phyloP scores from a whole-genome alignment of 2,329 filamentous ascomycete genomes.

The Daldinia sp. region DNA sequence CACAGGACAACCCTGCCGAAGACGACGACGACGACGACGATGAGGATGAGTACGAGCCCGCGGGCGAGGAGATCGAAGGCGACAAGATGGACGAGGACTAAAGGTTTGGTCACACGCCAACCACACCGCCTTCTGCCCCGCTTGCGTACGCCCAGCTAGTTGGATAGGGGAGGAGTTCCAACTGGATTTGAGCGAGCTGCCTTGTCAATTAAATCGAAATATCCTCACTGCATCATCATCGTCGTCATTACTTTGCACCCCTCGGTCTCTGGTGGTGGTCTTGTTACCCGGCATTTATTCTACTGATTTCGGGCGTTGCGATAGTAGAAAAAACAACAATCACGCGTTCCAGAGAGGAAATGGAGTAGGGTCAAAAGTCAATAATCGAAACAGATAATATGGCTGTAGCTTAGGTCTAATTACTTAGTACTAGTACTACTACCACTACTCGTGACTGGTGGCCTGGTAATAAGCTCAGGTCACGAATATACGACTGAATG shows the following conservation, averaged over 20 bases:
- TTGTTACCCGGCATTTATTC: slow-evolving; percentile 16
- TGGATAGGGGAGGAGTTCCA: slow-evolving; percentile 29
- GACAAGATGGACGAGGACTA: slow-evolving; percentile 76
- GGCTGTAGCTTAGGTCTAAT: slow-evolving; percentile 25
- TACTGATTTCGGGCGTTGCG: slow-evolving; percentile 19
- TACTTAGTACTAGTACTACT: too few relatives aligned
- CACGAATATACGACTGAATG: slow-evolving; percentile 31
- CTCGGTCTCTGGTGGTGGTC: slow-evolving; percentile 17
- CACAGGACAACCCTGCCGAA: slow-evolving; percentile 78
- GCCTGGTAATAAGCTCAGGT: slow-evolving; percentile 7
- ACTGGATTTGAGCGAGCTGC: slow-evolving; percentile 18
- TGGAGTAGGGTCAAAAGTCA: slow-evolving; percentile 1
- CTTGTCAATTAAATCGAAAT: slow-evolving; percentile 12
- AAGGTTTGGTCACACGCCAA: not conserved
- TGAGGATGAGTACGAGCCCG: slow-evolving; percentile 74
- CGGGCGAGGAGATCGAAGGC: slow-evolving; percentile 67
- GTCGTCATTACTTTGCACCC: not conserved
- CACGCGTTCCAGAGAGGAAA: slow-evolving; percentile 23
- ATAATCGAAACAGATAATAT: slow-evolving; percentile 14
- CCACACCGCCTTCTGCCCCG: not conserved
- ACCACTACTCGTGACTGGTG: slow-evolving; percentile 15
- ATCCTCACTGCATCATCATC: slow-evolving; percentile 12
- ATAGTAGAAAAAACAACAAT: slow-evolving; percentile 10
- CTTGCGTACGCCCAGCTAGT: slow-evolving; percentile 14
- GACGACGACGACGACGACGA: slow-evolving; percentile 82